phyloP scores from a whole-genome alignment of 176 grass and related monocot species.

The Oryza meridionalis region DNA sequence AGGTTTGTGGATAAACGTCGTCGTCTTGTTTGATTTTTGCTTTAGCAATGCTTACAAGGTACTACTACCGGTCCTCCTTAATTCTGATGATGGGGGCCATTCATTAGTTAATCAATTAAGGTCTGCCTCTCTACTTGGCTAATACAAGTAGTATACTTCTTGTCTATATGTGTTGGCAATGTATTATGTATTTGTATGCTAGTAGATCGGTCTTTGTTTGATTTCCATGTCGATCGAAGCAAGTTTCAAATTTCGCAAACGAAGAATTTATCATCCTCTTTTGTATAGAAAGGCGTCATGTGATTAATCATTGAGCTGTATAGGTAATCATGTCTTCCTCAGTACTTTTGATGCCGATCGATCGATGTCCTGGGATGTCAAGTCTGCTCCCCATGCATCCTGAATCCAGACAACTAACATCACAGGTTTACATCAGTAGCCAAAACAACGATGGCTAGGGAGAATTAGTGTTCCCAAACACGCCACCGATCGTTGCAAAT shows the following conservation, averaged over 20 bases:
- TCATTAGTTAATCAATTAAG: background rate
- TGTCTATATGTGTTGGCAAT: background rate
- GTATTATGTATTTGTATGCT: background rate
- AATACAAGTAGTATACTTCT: background rate
- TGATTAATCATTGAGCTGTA: background rate
- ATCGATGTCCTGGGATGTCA: background rate
- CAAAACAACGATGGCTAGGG: no score
- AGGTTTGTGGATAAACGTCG: background rate
- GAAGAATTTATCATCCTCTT: background rate
- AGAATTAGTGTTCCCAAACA: no score
- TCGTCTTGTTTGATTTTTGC: background rate
- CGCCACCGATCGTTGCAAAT: no score
- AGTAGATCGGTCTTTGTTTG: no score
- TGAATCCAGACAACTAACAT: no score
- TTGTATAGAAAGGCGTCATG: background rate
- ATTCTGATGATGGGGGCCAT: background rate
- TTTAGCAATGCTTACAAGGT: background rate
- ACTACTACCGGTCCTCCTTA: background rate
- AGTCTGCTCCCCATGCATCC: no score
- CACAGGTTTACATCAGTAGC: no score
- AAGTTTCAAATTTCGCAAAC: no score
- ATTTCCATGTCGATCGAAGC: no score
- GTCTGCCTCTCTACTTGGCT: no score
- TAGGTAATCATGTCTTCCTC: background rate
- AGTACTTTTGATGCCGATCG: no score